These are phyloP conservation scores for Aspergillus japonicus DNA, from an alignment of 2,329 filamentous ascomycete genomes.

Conservation along the genomic window DNA sequence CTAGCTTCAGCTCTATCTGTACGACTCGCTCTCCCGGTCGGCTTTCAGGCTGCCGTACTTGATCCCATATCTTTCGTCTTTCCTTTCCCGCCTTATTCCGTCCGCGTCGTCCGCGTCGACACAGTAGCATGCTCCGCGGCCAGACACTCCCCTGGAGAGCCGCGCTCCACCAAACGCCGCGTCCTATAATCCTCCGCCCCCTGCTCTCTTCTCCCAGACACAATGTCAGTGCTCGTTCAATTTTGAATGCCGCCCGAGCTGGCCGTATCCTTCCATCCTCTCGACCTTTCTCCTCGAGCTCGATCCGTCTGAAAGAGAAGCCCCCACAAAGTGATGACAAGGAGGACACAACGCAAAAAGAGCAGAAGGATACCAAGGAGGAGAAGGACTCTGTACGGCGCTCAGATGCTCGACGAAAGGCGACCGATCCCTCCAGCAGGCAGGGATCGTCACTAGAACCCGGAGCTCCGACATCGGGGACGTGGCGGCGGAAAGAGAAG, in stretches of 20 bases:
- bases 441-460: slow-evolving; percentile 26
- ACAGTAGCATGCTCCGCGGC: slow-evolving; percentile 61
- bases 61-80: slow-evolving; percentile 11
- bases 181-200: slow-evolving; percentile 37
- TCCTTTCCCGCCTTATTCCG: slow-evolving; percentile 9
- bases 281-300: slow-evolving; percentile 47
- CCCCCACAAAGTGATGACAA: slow-evolving; percentile 45
- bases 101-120: slow-evolving; percentile 4
- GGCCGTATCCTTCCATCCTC: slow-evolving; percentile 27
- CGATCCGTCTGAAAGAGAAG: slow-evolving; percentile 57
- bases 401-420: slow-evolving; percentile 42
- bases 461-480: slow-evolving; percentile 34
- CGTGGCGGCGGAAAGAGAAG: slow-evolving; percentile 42
- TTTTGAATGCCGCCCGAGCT: slow-evolving; percentile 25
- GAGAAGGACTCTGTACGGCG: slow-evolving; percentile 46
- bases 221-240: slow-evolving; percentile 30
- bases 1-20: not conserved
- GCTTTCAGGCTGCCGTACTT: slow-evolving; percentile 11
- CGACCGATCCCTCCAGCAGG: slow-evolving; percentile 38
- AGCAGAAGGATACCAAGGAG: slow-evolving; percentile 29
- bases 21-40: not conserved
- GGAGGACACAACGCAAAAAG: slow-evolving; percentile 30
- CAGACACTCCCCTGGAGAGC: slow-evolving; percentile 65
- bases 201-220: slow-evolving; percentile 33
- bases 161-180: slow-evolving; percentile 54